phyloP scores from a whole-genome alignment of 306 rosid genomes.

The Urtica urens region DNA sequence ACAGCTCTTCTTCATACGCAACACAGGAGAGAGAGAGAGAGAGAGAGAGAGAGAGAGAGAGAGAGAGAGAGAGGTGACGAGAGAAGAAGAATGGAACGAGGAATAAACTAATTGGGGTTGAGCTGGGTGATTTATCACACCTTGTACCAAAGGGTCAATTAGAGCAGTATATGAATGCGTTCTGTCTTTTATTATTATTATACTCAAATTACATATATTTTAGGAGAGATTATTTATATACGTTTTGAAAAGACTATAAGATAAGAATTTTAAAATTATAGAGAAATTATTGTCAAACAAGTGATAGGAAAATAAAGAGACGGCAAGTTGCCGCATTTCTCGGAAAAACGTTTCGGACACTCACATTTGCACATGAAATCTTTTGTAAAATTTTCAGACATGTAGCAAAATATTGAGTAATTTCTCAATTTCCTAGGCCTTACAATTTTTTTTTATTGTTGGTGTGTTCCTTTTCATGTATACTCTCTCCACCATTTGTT shows the following conservation, averaged over 20 bases:
- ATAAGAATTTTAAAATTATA: neutral
- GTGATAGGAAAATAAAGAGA: constrained; percentile 54
- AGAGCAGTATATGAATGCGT: neutral
- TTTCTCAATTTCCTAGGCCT: no score
- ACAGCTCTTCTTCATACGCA: constrained; percentile 53
- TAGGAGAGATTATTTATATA: neutral
- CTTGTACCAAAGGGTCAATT: constrained; percentile 5
- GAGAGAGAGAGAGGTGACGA: constrained; percentile 6
- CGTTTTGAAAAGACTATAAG: neutral
- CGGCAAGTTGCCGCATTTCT: constrained; percentile 90
- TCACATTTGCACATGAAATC: neutral
- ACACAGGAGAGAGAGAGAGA: constrained; percentile 12
- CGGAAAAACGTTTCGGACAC: constrained; percentile 57
- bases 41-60: constrained; percentile 9
- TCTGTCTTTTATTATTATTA: no score
- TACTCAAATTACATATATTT: neutral
- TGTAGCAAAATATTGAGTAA: no score
- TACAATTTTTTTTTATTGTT: no score
- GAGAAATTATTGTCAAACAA: constrained; percentile 12
- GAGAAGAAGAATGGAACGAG: constrained; percentile 4
- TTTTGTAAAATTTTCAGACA: no score
- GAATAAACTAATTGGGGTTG: constrained; percentile 18
- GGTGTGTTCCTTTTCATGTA: no score
- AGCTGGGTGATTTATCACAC: constrained; percentile 11
- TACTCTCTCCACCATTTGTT: no score